Conservation (phyloP, 768 basidiomycete genomes). For the Tricholoma sp. region DNA sequence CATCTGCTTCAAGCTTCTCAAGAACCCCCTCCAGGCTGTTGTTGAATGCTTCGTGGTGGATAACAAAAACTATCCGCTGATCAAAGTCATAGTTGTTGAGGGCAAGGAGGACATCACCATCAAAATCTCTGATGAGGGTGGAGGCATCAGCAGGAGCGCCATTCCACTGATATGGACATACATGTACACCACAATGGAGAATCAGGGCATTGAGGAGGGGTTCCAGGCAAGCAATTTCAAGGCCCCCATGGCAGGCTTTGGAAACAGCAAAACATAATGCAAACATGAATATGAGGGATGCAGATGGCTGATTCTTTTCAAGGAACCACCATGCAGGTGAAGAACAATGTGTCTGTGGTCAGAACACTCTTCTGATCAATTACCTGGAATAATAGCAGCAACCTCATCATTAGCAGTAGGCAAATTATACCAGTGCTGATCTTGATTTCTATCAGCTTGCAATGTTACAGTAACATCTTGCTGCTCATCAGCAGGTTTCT, state of each 20-base stretch:
- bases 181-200: conserved; percentile 89
- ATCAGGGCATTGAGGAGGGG: conserved; percentile 67
- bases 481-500: no score
- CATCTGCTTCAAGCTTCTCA: conserved; percentile 94
- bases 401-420: no score
- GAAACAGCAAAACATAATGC: no score
- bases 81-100: conserved; percentile 93
- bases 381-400: no score
- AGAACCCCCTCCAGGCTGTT: conserved; percentile 95
- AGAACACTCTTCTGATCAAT: no score
- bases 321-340: no score
- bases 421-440: no score
- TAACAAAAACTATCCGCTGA: conserved; percentile 74
- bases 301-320: no score
- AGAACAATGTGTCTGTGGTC: no score
- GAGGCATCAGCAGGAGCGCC: conserved; percentile 84
- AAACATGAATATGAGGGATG: no score
- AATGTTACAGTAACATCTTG: no score
- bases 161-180: conserved; percentile 98
- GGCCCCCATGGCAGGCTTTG: conserved; percentile 97
- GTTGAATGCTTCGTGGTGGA: conserved; percentile 89
- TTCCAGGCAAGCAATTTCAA: conserved; percentile 88
- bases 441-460: no score
- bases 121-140: conserved; percentile 97
- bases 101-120: conserved; percentile 99